A percentile compares a stretch with the other conserved stretches of the same genome.
Evolutionary conservation across 495 filamentous ascomycete species (phyloP).

Genomic region (Penicillium soppii): DNA sequence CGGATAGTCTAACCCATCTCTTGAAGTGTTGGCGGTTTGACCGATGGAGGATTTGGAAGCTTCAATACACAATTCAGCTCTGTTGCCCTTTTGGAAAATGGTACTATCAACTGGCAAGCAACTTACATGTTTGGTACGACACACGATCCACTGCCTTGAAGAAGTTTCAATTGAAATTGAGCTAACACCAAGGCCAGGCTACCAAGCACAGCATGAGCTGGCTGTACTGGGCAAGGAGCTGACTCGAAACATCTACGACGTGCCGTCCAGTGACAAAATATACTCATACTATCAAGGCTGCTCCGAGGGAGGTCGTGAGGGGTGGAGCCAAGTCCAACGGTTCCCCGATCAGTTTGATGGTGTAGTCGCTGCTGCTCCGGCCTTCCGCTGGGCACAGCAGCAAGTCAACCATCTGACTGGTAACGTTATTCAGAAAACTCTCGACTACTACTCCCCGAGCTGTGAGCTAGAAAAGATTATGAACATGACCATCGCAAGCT

Average conservation of each 20-base stretch:
- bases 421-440: slow-evolving; percentile 36
- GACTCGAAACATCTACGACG: slow-evolving; percentile 31
- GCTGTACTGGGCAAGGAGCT: slow-evolving; percentile 34
- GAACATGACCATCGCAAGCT: slow-evolving; percentile 43
- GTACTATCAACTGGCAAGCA: slow-evolving; percentile 41
- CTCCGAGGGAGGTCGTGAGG: slow-evolving; percentile 53
- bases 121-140: slow-evolving; percentile 47
- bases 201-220: slow-evolving; percentile 32
- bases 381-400: slow-evolving; percentile 45
- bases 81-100: slow-evolving; percentile 38
- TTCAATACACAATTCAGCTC: slow-evolving; percentile 33
- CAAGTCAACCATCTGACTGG: slow-evolving; percentile 45
- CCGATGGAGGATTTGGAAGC: slow-evolving; percentile 47
- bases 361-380: slow-evolving; percentile 45
- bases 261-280: slow-evolving; percentile 16
- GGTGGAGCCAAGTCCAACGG: slow-evolving; percentile 49
- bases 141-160: too few species aligned
- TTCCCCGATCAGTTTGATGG: slow-evolving; percentile 48
- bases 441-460: slow-evolving; percentile 40
- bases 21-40: slow-evolving; percentile 32
- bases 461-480: slow-evolving; percentile 48
- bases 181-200: slow-evolving; percentile 17
- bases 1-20: not conserved
- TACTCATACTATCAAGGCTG: slow-evolving; percentile 56
- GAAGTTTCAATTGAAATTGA: too few species aligned